Evolutionary conservation across 2,329 filamentous ascomycete genomes (phyloP), one percentile per base, ranked within the genome.

Genomic region (Beauveria caledonica): DNA sequence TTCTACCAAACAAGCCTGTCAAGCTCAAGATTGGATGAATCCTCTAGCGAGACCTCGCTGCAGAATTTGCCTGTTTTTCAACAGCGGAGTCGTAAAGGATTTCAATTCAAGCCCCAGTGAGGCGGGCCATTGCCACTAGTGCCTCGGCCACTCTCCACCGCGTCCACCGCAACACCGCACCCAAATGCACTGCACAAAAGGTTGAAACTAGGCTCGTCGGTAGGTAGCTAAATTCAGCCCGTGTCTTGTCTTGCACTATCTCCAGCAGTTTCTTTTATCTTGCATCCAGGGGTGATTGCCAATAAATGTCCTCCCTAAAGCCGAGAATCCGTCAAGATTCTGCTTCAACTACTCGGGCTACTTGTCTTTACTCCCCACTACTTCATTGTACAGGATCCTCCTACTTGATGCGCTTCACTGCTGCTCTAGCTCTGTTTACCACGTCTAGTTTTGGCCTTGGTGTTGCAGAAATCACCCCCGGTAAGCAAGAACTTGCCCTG

Each of bases 131-230:
- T 9, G 15, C 52, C 39, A 10, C 54, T 58, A 58, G 55, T 25
- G 29, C 45, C 45, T 58, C 55, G 50, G 45, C 45, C 45, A 46
- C 55, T 49, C 55, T 39, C 55, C 55, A 58, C 55, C 33, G 15
- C 45, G 27, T 36, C 11, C 33, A 36, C 55, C 33, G 27, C 10
- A n/a, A n/a, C n/a, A n/a, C n/a, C n/a, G 8, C 10, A n/a, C 45
- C 33, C 44, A 50, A 48, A 29, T 17, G 13, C 27, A 17, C 19
- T 39, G 45, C 11, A 11, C 33, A 36, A 11, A 11, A 46, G 45
- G 45, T 33, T 58, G 55, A 44, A 21, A 42, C 29, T n/a, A 4
- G 54, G 27, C 10, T 48, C 15, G n/a, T 21, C 2, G 17, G 54
- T 36, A 19, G 27, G 27, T 33, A 40, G 40, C 36, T 27, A 45